Conservation (phyloP, 2,329 filamentous ascomycete species). For the Sporothrix mexicana region DNA sequence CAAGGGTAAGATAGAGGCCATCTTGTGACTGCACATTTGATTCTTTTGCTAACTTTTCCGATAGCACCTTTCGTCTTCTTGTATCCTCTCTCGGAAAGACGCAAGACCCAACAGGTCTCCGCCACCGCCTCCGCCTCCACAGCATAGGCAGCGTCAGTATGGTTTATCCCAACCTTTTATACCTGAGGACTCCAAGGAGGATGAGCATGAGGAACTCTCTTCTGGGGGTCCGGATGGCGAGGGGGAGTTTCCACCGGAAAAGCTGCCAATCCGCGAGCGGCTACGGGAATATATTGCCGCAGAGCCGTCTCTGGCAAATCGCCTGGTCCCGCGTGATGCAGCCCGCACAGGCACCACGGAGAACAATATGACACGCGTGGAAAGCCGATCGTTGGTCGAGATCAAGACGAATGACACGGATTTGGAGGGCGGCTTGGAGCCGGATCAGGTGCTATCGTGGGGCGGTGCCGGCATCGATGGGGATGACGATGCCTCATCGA, state of each 20-base stretch:
- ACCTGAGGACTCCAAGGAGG: no score
- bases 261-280: constrained; percentile 47
- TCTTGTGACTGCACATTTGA: neutral
- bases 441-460: constrained; percentile 45
- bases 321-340: constrained; percentile 39
- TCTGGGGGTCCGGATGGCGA: no score
- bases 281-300: constrained; percentile 45
- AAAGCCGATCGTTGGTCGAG: constrained; percentile 43
- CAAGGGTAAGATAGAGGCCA: neutral
- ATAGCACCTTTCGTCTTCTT: neutral
- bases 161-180: no score
- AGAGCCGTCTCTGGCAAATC: neutral
- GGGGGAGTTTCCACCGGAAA: no score
- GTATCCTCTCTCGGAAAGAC: neutral
- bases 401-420: constrained; percentile 30
- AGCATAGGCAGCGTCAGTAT: no score
- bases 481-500: constrained; percentile 37
- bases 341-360: constrained; percentile 41
- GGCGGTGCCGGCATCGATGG: constrained; percentile 40
- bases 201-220: no score
- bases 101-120: neutral
- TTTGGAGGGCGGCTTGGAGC: neutral
- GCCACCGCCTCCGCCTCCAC: no score
- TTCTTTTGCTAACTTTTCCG: neutral
- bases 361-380: constrained; percentile 48